These are phyloP conservation scores for Sordariomycetes sp. DNA, from an alignment of 2,329 filamentous ascomycete species.

Conservation along the genomic window DNA sequence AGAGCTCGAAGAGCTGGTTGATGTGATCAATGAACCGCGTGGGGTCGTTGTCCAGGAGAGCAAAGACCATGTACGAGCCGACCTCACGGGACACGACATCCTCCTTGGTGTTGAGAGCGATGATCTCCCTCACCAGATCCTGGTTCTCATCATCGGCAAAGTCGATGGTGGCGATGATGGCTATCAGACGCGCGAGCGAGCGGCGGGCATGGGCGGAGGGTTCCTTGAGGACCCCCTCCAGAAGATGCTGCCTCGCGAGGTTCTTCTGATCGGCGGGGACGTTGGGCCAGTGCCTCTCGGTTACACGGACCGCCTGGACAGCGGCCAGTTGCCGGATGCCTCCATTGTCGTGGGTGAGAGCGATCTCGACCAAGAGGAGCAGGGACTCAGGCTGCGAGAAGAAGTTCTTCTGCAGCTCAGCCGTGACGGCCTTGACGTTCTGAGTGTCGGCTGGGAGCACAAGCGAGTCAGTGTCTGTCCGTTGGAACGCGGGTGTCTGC, in stretches of 20 bases:
- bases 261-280: constrained; percentile 67
- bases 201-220: constrained; percentile 68
- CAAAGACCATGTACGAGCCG: constrained; percentile 86
- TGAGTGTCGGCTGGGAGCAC: constrained; percentile 65
- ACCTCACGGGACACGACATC: constrained; percentile 77
- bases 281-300: constrained; percentile 75
- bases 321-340: constrained; percentile 81
- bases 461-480: constrained; percentile 19
- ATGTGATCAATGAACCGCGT: constrained; percentile 76
- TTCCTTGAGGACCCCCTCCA: constrained; percentile 77
- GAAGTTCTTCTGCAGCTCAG: constrained; percentile 85
- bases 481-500: not conserved
- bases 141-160: constrained; percentile 65
- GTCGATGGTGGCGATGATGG: constrained; percentile 76
- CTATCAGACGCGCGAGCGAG: constrained; percentile 78
- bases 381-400: constrained; percentile 80
- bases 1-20: constrained; percentile 68
- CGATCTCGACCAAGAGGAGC: constrained; percentile 76
- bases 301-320: constrained; percentile 77
- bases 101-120: constrained; percentile 66
- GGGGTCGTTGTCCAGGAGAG: constrained; percentile 79
- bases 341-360: constrained; percentile 64
- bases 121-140: constrained; percentile 69
- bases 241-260: constrained; percentile 68
- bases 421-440: constrained; percentile 80